Conservation (phyloP, 352 stramenopile species). For the Phytophthora fragariae region DNA sequence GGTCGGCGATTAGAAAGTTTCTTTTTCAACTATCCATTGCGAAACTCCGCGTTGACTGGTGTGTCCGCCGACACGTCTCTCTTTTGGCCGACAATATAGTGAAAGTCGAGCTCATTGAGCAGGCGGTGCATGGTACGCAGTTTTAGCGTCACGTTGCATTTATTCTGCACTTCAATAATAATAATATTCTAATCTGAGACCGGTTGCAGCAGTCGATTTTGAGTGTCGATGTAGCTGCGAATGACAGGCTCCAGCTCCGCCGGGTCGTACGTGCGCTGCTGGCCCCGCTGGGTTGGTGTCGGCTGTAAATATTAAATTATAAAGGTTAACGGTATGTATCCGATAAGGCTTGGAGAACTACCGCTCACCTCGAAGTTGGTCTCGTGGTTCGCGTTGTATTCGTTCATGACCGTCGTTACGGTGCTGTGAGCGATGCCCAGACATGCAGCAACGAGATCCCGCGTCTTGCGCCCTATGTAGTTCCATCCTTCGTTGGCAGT, state of each 20-base stretch:
- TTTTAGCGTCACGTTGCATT: neutral
- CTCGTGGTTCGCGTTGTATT: neutral
- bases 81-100: slow-evolving; percentile 2
- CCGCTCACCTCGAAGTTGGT: neutral
- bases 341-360: neutral
- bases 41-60: neutral
- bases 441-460: neutral
- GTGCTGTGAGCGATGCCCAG: neutral
- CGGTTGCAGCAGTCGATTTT: neutral
- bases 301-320: slow-evolving; percentile 1
- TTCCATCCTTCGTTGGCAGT: no score
- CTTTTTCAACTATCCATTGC: neutral
- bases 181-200: neutral
- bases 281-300: neutral
- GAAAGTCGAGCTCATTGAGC: slow-evolving; percentile 3
- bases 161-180: neutral
- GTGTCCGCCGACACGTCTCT: slow-evolving; percentile 2
- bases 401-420: slow-evolving; percentile 2
- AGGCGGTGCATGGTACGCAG: slow-evolving; percentile 2
- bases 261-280: neutral
- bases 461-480: no score
- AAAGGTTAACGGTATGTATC: neutral
- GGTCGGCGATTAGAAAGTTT: neutral
- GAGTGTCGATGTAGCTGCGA: neutral
- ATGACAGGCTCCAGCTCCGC: neutral